Evolutionary conservation across 2,329 filamentous ascomycete species (phyloP).

Genomic region (Fusarium torreyae): DNA sequence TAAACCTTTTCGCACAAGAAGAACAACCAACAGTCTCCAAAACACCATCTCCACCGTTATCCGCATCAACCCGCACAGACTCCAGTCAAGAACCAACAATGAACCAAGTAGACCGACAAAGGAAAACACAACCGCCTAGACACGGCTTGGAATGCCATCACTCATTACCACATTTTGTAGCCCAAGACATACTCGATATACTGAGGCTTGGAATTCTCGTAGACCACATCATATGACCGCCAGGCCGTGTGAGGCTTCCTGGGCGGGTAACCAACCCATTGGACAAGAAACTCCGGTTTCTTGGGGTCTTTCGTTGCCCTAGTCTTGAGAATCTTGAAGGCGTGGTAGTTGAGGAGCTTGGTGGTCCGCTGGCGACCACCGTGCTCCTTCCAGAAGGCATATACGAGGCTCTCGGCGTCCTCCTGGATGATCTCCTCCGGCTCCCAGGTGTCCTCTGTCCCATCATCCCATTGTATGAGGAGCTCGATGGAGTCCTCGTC

Average conservation of each 20-base stretch:
- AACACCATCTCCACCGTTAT: conserved; percentile 12
- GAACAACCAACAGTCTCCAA: background rate
- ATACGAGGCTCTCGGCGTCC: background rate
- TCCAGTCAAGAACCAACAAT: background rate
- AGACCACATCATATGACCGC: background rate
- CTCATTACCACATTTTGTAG: background rate
- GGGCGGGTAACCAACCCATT: conserved; percentile 3
- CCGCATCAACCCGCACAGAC: conserved; percentile 14
- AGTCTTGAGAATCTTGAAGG: background rate
- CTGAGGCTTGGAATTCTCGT: background rate
- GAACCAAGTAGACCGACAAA: background rate
- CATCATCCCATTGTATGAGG: background rate
- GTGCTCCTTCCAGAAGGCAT: conserved; percentile 6
- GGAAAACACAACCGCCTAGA: background rate
- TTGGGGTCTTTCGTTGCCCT: background rate
- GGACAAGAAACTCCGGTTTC: background rate
- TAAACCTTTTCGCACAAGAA: conserved; percentile 4
- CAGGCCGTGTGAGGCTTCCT: background rate
- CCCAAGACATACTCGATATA: background rate
- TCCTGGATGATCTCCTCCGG: conserved; percentile 8
- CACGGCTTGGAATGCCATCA: background rate
- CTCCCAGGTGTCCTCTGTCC: background rate
- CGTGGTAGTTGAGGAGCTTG: background rate
- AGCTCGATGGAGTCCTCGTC: background rate
- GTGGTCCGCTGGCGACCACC: background rate